Percentiles rank a stretch among this genome's conserved stretches.
Conservation (phyloP, 1,284 basidiomycete genomes). For the Fomitopsis pinicola region DNA sequence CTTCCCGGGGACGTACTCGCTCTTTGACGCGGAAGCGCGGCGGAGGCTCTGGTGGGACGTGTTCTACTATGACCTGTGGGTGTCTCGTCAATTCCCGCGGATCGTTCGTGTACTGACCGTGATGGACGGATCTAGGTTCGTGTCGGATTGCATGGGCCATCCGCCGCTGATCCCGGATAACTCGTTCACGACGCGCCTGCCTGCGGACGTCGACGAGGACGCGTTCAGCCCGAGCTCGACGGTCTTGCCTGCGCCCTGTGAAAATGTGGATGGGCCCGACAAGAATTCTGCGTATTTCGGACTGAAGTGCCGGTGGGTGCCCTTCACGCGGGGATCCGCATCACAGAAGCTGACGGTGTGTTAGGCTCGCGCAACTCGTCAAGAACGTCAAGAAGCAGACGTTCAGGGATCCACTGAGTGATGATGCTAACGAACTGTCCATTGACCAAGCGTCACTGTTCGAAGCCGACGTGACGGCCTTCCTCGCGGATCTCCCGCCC, state of each 20-base stretch:
- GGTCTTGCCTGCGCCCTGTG: conserved; percentile 34
- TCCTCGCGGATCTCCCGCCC: conserved; percentile 47
- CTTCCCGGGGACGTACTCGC: conserved; percentile 35
- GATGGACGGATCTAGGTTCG: conserved; percentile 42
- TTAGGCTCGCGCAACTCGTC: conserved; percentile 43
- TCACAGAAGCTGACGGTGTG: not conserved
- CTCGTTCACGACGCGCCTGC: conserved; percentile 43
- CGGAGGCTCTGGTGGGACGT: conserved; percentile 72
- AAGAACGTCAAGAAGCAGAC: conserved; percentile 45
- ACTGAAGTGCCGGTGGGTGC: conserved; percentile 42
- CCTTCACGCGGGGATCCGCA: not conserved
- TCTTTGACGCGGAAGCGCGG: conserved; percentile 55
- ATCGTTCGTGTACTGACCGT: conserved; percentile 7
- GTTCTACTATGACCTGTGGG: conserved; percentile 64
- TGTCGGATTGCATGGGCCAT: conserved; percentile 61
- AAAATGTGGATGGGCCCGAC: conserved; percentile 23
- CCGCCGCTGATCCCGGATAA: conserved; percentile 50
- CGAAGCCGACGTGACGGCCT: conserved; percentile 51
- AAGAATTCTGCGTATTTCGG: conserved; percentile 38
- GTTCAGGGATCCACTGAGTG: conserved; percentile 32
- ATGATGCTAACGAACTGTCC: conserved; percentile 27
- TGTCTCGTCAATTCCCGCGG: conserved; percentile 24
- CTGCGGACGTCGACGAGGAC: conserved; percentile 48
- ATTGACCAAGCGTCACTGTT: conserved; percentile 55
- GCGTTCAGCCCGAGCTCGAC: conserved; percentile 42